Evolutionary conservation across 2,329 filamentous ascomycete genomes (phyloP).

Genomic region (Curvularia sp.): DNA sequence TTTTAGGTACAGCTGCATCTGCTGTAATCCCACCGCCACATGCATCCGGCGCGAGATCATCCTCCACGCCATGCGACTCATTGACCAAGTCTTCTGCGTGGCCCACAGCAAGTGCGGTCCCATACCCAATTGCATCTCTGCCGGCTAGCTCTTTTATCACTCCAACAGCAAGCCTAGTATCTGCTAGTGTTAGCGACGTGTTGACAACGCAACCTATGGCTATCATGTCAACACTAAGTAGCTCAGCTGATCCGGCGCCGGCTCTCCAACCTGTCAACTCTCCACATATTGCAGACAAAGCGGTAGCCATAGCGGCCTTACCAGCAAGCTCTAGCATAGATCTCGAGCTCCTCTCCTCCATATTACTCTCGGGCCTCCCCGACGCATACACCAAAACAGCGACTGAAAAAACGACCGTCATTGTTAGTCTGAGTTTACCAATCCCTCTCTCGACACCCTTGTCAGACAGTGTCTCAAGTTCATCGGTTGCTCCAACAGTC

Average conservation of each 20-base stretch:
- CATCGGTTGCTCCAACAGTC: background rate
- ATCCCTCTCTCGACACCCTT: background rate
- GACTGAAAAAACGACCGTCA: background rate
- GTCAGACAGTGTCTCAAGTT: background rate
- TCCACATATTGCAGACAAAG: background rate
- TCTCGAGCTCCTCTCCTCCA: slow-evolving; percentile 12
- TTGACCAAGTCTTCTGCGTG: background rate
- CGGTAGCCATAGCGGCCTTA: background rate
- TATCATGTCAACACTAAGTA: background rate
- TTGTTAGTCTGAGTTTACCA: background rate
- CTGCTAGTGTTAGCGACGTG: background rate
- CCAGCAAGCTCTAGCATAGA: slow-evolving; percentile 6
- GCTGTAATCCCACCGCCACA: slow-evolving; percentile 22
- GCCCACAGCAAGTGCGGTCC: background rate
- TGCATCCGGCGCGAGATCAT: slow-evolving; percentile 18
- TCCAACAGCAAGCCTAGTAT: background rate
- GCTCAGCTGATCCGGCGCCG: background rate
- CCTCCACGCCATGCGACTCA: slow-evolving; percentile 1
- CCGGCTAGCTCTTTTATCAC: background rate
- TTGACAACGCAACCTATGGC: background rate
- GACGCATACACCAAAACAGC: background rate
- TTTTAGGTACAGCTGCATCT: slow-evolving; percentile 17
- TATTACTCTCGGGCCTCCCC: slow-evolving; percentile 5
- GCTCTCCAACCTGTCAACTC: background rate
- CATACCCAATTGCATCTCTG: background rate